Evolutionary conservation across 225 moss, liverwort and hornwort genomes (phyloP).

Genomic region (Thuidium tamariscinum): DNA sequence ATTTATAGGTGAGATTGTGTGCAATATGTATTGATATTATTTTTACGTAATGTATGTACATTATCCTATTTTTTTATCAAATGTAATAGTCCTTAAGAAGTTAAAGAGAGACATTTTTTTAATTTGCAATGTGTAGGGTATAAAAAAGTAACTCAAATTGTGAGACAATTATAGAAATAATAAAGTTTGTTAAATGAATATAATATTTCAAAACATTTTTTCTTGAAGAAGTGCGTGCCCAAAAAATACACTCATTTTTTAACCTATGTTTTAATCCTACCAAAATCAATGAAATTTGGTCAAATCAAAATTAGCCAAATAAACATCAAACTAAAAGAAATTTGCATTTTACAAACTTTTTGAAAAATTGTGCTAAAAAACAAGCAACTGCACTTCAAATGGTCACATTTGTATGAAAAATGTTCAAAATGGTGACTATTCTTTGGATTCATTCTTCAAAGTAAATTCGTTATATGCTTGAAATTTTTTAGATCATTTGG

Average conservation of each 20-base stretch:
- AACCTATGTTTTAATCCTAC: background rate
- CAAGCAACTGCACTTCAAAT: too few relatives aligned
- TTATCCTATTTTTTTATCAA: background rate
- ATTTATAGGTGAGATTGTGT: background rate
- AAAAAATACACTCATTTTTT: background rate
- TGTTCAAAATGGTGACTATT: too few relatives aligned
- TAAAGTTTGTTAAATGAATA: background rate
- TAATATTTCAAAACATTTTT: fast-evolving
- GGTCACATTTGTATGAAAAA: too few relatives aligned
- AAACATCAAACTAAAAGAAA: background rate
- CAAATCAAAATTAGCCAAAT: background rate
- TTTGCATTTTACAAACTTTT: too few relatives aligned
- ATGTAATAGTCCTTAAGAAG: background rate
- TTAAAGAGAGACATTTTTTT: fast-evolving
- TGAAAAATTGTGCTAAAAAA: too few relatives aligned
- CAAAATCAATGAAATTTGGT: background rate
- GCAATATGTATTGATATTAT: background rate
- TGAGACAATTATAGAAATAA: background rate
- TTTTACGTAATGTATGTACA: too few relatives aligned
- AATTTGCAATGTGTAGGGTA: background rate
- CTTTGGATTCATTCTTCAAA: too few relatives aligned
- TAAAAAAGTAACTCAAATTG: background rate
- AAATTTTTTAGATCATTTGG: too few relatives aligned
- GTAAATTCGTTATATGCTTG: too few relatives aligned
- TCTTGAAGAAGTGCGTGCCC: fast-evolving